These are phyloP conservation scores for Peronospora destructor DNA, from an alignment of 352 stramenopile genomes.

Conservation along the genomic window DNA sequence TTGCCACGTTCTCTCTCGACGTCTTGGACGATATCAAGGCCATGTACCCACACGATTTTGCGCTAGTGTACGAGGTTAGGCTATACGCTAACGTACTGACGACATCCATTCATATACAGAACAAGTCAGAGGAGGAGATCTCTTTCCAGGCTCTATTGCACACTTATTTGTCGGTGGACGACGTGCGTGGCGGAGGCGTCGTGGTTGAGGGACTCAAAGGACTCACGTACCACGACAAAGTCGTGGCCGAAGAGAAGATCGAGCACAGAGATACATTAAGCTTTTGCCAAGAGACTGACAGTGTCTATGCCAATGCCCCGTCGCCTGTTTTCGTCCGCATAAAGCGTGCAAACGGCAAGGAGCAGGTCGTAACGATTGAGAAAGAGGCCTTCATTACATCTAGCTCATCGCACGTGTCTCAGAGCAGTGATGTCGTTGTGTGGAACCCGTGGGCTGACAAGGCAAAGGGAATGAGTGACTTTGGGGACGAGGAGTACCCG, in stretches of 20 bases:
- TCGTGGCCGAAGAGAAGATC: constrained; percentile 54
- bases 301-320: constrained; percentile 77
- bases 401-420: constrained; percentile 21
- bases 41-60: constrained; percentile 75
- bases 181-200: constrained; percentile 51
- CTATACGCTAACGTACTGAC: constrained; percentile 74
- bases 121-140: constrained; percentile 81
- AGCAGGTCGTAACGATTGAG: constrained; percentile 66
- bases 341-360: constrained; percentile 35
- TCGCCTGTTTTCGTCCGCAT: constrained; percentile 64
- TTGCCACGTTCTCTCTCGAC: constrained; percentile 60
- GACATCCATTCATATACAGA: constrained; percentile 87
- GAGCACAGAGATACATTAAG: constrained; percentile 53
- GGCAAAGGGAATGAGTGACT: constrained; percentile 89
- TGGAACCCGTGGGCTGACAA: constrained; percentile 94
- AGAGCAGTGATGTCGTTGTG: constrained; percentile 81
- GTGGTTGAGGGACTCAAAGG: constrained; percentile 84
- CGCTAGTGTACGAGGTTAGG: constrained; percentile 82
- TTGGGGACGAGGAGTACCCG: constrained; percentile 91
- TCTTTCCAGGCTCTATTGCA: constrained; percentile 92
- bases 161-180: constrained; percentile 89
- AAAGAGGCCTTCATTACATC: constrained; percentile 59
- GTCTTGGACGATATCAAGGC: constrained; percentile 35
- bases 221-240: constrained; percentile 85
- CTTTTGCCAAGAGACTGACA: constrained; percentile 82